These are phyloP conservation scores for Puccinia polysora DNA, from an alignment of 1,284 basidiomycete species.

Conservation along the genomic window DNA sequence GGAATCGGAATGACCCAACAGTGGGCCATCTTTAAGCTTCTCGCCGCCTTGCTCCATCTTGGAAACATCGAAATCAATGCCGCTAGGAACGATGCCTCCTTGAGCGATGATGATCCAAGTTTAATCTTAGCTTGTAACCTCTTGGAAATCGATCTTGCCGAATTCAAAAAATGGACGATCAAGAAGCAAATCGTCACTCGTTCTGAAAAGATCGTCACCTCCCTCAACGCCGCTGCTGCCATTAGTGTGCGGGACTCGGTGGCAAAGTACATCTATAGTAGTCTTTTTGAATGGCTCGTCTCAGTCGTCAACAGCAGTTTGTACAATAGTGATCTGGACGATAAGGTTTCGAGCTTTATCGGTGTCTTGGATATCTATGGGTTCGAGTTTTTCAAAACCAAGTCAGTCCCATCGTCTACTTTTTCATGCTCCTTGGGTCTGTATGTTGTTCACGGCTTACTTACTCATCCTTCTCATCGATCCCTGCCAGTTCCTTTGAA, in stretches of 20 bases:
- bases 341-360: constrained; percentile 91
- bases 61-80: constrained; percentile 90
- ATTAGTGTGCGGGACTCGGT: constrained; percentile 94
- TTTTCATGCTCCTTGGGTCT: background rate
- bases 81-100: constrained; percentile 71
- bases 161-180: constrained; percentile 98
- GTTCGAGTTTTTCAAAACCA: constrained; percentile 53
- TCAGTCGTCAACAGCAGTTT: constrained; percentile 93
- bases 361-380: constrained; percentile 79
- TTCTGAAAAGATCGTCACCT: constrained; percentile 88
- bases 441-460: no score
- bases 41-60: constrained; percentile 88
- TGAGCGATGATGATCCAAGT: constrained; percentile 79
- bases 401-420: constrained; percentile 18
- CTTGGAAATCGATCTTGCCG: constrained; percentile 80
- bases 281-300: constrained; percentile 97
- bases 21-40: constrained; percentile 92
- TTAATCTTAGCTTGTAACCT: constrained; percentile 78
- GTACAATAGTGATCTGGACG: constrained; percentile 80
- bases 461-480: constrained; percentile 21
- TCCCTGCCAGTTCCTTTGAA: constrained; percentile 76
- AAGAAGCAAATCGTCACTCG: constrained; percentile 96
- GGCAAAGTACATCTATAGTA: constrained; percentile 97
- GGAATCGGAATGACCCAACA: constrained; percentile 95
- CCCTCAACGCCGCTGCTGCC: constrained; percentile 79